A percentile compares a stretch with the other conserved stretches of the same genome.
Conservation (phyloP, 768 basidiomycete genomes). For the Pleurotus salmoneostramineus region DNA sequence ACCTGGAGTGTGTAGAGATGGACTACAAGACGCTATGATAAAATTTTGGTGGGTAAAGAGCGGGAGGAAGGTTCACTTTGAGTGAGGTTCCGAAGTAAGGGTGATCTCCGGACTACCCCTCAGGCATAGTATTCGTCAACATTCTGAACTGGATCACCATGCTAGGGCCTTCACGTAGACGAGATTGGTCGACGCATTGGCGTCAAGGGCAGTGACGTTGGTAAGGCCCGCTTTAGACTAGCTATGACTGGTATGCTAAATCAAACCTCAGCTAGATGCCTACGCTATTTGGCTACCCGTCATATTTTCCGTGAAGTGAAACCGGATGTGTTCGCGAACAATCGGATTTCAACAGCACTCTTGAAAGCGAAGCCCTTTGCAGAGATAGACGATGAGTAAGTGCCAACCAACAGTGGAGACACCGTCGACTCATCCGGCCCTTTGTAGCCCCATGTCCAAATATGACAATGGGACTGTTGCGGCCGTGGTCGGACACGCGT, state of each 20-base stretch:
- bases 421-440: background rate
- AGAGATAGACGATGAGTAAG: slow-evolving; percentile 22
- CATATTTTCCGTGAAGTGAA: slow-evolving; percentile 32
- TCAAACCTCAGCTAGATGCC: slow-evolving; percentile 18
- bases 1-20: too few relatives aligned
- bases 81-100: too few relatives aligned
- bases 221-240: slow-evolving; percentile 17
- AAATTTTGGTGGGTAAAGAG: too few relatives aligned
- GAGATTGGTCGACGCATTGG: slow-evolving; percentile 29
- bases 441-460: background rate
- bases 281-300: slow-evolving; percentile 28
- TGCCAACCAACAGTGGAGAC: background rate
- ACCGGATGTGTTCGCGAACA: slow-evolving; percentile 32
- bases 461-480: background rate
- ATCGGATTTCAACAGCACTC: slow-evolving; percentile 26
- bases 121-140: too few relatives aligned
- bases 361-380: slow-evolving; percentile 24
- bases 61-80: too few relatives aligned
- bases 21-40: too few relatives aligned
- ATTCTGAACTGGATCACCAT: background rate
- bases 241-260: background rate
- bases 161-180: slow-evolving; percentile 31
- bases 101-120: too few relatives aligned
- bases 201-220: slow-evolving; percentile 27
- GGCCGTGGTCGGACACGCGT: background rate